Percentiles rank a stretch among this genome's conserved stretches.
Conservation (phyloP, 768 basidiomycete genomes). For the Bullera alba region DNA sequence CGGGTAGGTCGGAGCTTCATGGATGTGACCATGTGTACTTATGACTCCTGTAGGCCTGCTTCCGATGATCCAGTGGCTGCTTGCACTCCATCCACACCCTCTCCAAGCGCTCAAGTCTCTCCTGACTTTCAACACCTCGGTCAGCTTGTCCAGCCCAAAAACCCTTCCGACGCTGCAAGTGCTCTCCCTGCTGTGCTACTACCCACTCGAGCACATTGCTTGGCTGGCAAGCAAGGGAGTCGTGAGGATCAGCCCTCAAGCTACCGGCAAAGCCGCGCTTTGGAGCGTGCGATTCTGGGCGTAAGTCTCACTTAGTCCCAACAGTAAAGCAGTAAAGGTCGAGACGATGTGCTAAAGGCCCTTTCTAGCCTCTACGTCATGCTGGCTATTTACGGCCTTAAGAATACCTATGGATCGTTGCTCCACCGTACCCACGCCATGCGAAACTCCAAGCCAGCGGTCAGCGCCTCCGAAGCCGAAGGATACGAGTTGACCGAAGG, state of each 20-base stretch:
- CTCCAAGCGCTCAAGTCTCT: slow-evolving; percentile 17
- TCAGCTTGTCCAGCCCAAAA: slow-evolving; percentile 7
- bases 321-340: neutral
- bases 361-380: slow-evolving; percentile 32
- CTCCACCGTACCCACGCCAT: slow-evolving; percentile 15
- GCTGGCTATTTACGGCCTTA: slow-evolving; percentile 28
- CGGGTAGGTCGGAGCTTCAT: slow-evolving; percentile 23
- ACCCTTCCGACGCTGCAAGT: slow-evolving; percentile 30
- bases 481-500: slow-evolving; percentile 29
- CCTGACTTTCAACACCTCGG: neutral
- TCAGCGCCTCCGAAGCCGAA: slow-evolving; percentile 24
- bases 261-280: slow-evolving; percentile 14
- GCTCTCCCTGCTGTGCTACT: slow-evolving; percentile 34
- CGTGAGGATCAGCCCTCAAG: slow-evolving; percentile 14
- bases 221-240: slow-evolving; percentile 38
- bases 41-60: slow-evolving; percentile 15
- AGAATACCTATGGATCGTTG: slow-evolving; percentile 16
- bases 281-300: slow-evolving; percentile 46
- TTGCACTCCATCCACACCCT: slow-evolving; percentile 30
- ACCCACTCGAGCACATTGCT: slow-evolving; percentile 40
- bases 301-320: slow-evolving; percentile 14
- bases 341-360: slow-evolving; percentile 2
- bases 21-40: neutral
- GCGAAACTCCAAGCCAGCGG: slow-evolving; percentile 12
- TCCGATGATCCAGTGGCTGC: slow-evolving; percentile 19